Conservation (phyloP, 2,329 filamentous ascomycete genomes). For the Nigrospora oryzae region DNA sequence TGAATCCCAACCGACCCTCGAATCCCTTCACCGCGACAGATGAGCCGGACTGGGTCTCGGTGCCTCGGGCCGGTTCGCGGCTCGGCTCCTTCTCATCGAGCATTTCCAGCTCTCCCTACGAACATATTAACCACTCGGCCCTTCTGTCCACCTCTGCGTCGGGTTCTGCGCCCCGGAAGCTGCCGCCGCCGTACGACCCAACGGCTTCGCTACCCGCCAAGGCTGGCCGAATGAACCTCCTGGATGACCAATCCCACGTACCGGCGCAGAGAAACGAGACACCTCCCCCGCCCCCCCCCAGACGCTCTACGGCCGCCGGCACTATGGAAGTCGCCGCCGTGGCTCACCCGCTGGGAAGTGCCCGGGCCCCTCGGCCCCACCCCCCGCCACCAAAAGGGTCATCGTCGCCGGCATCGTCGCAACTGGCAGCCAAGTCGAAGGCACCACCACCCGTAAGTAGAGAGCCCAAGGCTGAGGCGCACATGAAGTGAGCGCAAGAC, state of each 20-base stretch:
- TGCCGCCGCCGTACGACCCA: slow-evolving; percentile 43
- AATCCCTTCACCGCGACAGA: slow-evolving; percentile 73
- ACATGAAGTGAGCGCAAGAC: background rate
- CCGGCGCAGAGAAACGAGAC: slow-evolving; percentile 21
- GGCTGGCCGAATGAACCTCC: slow-evolving; percentile 31
- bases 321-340: slow-evolving; percentile 8
- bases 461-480: background rate
- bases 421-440: slow-evolving; percentile 14
- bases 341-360: slow-evolving; percentile 27
- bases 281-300: slow-evolving; percentile 33
- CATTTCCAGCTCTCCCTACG: slow-evolving; percentile 51
- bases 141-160: slow-evolving; percentile 35
- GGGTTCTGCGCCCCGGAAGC: slow-evolving; percentile 36
- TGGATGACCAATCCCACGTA: slow-evolving; percentile 26
- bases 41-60: slow-evolving; percentile 77
- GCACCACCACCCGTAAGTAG: slow-evolving; percentile 24
- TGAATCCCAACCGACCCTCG: slow-evolving; percentile 65
- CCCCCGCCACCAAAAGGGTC: slow-evolving; percentile 7
- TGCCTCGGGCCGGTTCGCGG: slow-evolving; percentile 45
- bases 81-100: slow-evolving; percentile 42
- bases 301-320: slow-evolving; percentile 16
- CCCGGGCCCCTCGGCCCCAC: slow-evolving; percentile 7
- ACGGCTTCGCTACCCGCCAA: slow-evolving; percentile 32
- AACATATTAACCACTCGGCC: slow-evolving; percentile 44
- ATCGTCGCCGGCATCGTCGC: slow-evolving; percentile 11